Evolutionary conservation across 331 rosid species (phyloP), one percentile per base, ranked within the genome.

Genomic region (Malus hybrid): DNA sequence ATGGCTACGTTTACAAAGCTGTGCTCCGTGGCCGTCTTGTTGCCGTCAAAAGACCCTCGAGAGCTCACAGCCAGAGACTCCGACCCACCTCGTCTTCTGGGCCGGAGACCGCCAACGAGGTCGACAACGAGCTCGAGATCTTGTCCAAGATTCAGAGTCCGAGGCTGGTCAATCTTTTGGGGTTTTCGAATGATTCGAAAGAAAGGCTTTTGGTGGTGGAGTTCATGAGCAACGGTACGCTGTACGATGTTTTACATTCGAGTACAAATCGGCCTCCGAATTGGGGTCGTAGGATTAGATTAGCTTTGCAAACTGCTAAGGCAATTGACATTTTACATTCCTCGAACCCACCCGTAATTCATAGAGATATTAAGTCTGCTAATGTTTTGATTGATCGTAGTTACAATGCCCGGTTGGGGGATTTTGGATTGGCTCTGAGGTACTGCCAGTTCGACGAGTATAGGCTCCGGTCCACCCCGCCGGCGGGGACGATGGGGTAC

Each of bases 401-500:
- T 78, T 92, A 46, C 86, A 92, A 88, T 86, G 99, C 99, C 30
- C 81, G 99, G 57, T 80, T 94, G 72, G 97, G 97, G 12, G 99
- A 94, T 89, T 94, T 94, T 68, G 99, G 97, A 34, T 77, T 94
- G 65, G 99, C 99, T 3, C 46, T 94, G 1, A 81, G 87, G 26
- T 86, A 64, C 68, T 64, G 95, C 32, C 82, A 82, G 68, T 83
- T 88, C 3, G 94, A 88, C 78, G 93, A 88, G 30, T 90, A 79
- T 48, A 85, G 84, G 72, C 88, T 92, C 4, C 79, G 90, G 83
- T 94, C 96, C 1, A 92, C 97, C 11, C 99, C 99, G 3, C 99
- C 99, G 12, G 99, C 99, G 5, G 99, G 99, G 19, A 94, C 99
- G 1, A 91, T 94, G 88, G 99, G 99, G 11, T 94, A 94, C 28